Percentiles rank a stretch among this genome's conserved stretches.
Conservation (phyloP, 225 moss, liverwort and hornwort species). For the Pseudoscleropodium purum region DNA sequence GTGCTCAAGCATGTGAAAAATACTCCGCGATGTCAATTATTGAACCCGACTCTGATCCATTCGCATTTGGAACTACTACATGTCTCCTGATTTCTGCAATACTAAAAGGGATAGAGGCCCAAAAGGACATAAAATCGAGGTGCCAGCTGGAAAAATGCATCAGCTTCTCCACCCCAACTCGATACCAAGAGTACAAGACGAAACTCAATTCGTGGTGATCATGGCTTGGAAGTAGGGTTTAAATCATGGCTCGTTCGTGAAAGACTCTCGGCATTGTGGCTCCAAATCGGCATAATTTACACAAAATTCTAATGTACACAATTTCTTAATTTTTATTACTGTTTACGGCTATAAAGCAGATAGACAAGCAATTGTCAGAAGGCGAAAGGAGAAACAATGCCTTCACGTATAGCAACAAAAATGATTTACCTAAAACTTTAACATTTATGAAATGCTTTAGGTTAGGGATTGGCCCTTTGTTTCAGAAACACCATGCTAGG, state of each 20-base stretch:
- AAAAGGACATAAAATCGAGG: slow-evolving; percentile 3
- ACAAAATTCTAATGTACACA: neutral
- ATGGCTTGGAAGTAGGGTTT: neutral
- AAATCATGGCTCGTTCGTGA: slow-evolving; percentile 39
- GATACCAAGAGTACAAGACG: slow-evolving; percentile 2
- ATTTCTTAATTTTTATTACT: neutral
- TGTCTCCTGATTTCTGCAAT: neutral
- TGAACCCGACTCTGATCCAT: too few relatives aligned
- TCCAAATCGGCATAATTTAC: slow-evolving; percentile 29
- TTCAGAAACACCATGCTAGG: neutral
- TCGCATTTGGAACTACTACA: neutral
- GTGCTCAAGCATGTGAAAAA: too few relatives aligned
- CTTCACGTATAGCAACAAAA: too few relatives aligned
- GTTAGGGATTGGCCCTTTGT: neutral
- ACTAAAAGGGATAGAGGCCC: slow-evolving; percentile 1
- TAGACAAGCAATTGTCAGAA: neutral
- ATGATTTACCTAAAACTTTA: too few relatives aligned
- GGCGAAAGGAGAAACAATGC: neutral
- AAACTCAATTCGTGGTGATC: neutral
- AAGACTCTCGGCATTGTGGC: slow-evolving; percentile 66
- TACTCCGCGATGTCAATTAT: too few relatives aligned
- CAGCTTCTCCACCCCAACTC: neutral
- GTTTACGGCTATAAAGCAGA: neutral
- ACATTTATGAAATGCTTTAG: neutral
- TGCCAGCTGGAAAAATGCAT: slow-evolving; percentile 1